A percentile compares a stretch with the other conserved stretches of the same genome.
phyloP scores from a whole-genome alignment of 2,329 filamentous ascomycete genomes.

The Nigrospora osmanthi region DNA sequence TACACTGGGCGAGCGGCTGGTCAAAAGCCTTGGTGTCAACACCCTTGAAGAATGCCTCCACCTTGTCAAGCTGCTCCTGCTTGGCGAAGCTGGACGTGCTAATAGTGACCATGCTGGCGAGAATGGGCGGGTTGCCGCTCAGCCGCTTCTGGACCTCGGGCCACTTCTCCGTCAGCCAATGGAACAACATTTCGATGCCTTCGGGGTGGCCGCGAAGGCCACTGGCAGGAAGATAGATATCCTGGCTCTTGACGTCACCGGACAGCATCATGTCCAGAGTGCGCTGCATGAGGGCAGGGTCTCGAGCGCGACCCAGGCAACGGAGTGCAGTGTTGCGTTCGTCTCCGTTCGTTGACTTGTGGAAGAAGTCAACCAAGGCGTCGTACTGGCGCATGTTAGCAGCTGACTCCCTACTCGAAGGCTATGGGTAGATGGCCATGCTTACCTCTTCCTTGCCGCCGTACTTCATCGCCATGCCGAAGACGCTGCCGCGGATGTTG shows the following conservation, averaged over 20 bases:
- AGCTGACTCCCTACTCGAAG: neutral
- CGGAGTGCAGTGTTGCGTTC: slow-evolving; percentile 90
- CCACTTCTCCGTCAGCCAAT: slow-evolving; percentile 84
- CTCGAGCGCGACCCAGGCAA: slow-evolving; percentile 68
- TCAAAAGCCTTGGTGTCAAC: slow-evolving; percentile 84
- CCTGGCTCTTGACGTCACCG: slow-evolving; percentile 85
- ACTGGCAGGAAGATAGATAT: slow-evolving; percentile 82
- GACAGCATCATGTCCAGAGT: slow-evolving; percentile 70
- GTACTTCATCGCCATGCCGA: slow-evolving; percentile 74
- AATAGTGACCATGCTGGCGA: slow-evolving; percentile 77
- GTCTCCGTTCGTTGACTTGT: slow-evolving; percentile 67
- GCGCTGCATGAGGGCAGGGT: slow-evolving; percentile 72
- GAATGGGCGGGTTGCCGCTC: slow-evolving; percentile 78
- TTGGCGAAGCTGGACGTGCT: slow-evolving; percentile 75
- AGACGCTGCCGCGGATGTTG: slow-evolving; percentile 82
- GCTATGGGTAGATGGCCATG: neutral
- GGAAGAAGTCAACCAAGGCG: slow-evolving; percentile 66
- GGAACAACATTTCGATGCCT: slow-evolving; percentile 74
- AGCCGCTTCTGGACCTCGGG: slow-evolving; percentile 73
- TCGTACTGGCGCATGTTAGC: slow-evolving; percentile 51
- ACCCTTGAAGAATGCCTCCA: slow-evolving; percentile 72
- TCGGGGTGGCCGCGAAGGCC: slow-evolving; percentile 69
- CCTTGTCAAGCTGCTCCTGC: slow-evolving; percentile 64
- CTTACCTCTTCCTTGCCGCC: slow-evolving; percentile 75
- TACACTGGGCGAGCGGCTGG: slow-evolving; percentile 80